phyloP scores from a whole-genome alignment of 495 filamentous ascomycete species.

The Trichoderma virens region DNA sequence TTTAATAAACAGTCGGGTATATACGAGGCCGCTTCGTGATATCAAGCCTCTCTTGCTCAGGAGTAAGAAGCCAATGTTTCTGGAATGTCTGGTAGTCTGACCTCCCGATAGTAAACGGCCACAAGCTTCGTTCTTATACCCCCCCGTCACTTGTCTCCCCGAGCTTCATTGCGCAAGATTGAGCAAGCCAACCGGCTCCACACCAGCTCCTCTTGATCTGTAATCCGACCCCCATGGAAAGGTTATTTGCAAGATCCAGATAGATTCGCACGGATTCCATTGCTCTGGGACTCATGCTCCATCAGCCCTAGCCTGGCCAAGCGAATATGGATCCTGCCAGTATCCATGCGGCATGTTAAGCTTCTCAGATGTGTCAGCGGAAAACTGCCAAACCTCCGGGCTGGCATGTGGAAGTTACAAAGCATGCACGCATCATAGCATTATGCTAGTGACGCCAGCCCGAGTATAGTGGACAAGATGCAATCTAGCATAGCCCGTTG shows the following conservation, averaged over 20 bases:
- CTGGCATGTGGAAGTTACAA: no score
- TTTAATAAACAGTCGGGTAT: no score
- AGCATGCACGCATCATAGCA: no score
- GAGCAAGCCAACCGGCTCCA: background rate
- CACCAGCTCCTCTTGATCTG: background rate
- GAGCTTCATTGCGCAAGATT: background rate
- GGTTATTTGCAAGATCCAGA: background rate
- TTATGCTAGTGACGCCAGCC: no score
- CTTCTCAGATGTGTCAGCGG: no score
- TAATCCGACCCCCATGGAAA: background rate
- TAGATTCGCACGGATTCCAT: conserved; percentile 2
- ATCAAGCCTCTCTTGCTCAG: background rate
- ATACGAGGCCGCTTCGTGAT: background rate
- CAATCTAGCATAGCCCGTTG: no score
- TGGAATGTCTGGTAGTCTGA: background rate
- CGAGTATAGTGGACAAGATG: no score
- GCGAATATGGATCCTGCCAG: no score
- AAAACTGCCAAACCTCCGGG: no score
- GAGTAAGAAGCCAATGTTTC: background rate
- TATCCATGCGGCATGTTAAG: no score
- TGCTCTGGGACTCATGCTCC: background rate
- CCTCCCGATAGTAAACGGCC: background rate
- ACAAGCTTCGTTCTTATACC: conserved; percentile 5
- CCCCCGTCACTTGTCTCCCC: background rate
- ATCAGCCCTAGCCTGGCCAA: background rate